Percentiles rank a stretch among this genome's conserved stretches.
phyloP scores from a whole-genome alignment of 306 rosid species.

The peach (Prunus persica) region Prunus_persica_NCBIv2 NC_034013.1:9086501-9087000 shows the following conservation, averaged over 20 bases:
- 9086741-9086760: neutral
- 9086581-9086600: constrained; percentile 54
- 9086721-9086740: neutral
- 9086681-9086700: neutral
- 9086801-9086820: neutral
- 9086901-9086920: neutral
- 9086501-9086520: constrained; percentile 78
- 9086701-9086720: neutral
- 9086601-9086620: constrained; percentile 30
- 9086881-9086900: neutral
- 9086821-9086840: neutral
- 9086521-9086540: constrained; percentile 95
- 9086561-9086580: constrained; percentile 85
- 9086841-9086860: neutral
- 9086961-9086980: neutral
- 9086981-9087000: neutral
- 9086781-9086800: neutral
- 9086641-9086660: constrained; percentile 13
- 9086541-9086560: constrained; percentile 99
- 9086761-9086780: neutral
- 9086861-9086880: neutral
- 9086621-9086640: constrained; percentile 12
- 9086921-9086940: neutral
- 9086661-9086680: neutral
- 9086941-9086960: neutral